phyloP scores from a whole-genome alignment of 345 rosid genomes.

The Geranium rotundifolium region DNA sequence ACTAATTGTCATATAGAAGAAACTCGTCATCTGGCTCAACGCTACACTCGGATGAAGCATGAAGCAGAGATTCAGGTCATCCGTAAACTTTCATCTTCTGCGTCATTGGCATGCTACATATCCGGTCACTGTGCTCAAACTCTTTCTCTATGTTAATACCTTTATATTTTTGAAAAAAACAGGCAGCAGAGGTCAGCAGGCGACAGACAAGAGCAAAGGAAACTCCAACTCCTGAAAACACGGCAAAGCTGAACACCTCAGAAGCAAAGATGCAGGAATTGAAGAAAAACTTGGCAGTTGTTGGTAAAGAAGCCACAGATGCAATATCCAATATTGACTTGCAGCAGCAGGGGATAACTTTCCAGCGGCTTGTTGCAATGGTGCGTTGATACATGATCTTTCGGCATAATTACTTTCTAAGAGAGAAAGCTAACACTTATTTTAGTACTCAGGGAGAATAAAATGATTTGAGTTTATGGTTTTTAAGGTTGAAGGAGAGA shows the following conservation, averaged over 20 bases:
- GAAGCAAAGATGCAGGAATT: slow-evolving; percentile 78
- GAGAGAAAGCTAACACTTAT: neutral
- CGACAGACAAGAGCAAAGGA: slow-evolving; percentile 75
- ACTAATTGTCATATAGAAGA: slow-evolving; percentile 72
- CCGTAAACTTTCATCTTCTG: slow-evolving; percentile 6
- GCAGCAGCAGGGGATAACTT: slow-evolving; percentile 82
- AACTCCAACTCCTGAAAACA: slow-evolving; percentile 77
- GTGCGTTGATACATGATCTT: slow-evolving; percentile 23
- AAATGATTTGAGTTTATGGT: slow-evolving; percentile 2
- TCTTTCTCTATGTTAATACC: neutral
- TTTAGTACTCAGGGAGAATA: neutral
- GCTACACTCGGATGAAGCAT: slow-evolving; percentile 96
- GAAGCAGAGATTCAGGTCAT: slow-evolving; percentile 90
- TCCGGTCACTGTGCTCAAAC: neutral
- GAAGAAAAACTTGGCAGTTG: slow-evolving; percentile 83
- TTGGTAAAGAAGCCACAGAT: slow-evolving; percentile 92
- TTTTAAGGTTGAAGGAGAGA: slow-evolving; percentile 86
- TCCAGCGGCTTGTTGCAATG: slow-evolving; percentile 90
- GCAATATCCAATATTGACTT: slow-evolving; percentile 92
- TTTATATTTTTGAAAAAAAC: slow-evolving; percentile 24
- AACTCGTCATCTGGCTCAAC: slow-evolving; percentile 97
- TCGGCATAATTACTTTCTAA: neutral
- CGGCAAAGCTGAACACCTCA: slow-evolving; percentile 74
- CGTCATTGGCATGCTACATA: slow-evolving; percentile 3
- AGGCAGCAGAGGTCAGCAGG: slow-evolving; percentile 71